Evolutionary conservation across 2,329 filamentous ascomycete species (phyloP).

Genomic region (Albophoma yamanashiensis): DNA sequence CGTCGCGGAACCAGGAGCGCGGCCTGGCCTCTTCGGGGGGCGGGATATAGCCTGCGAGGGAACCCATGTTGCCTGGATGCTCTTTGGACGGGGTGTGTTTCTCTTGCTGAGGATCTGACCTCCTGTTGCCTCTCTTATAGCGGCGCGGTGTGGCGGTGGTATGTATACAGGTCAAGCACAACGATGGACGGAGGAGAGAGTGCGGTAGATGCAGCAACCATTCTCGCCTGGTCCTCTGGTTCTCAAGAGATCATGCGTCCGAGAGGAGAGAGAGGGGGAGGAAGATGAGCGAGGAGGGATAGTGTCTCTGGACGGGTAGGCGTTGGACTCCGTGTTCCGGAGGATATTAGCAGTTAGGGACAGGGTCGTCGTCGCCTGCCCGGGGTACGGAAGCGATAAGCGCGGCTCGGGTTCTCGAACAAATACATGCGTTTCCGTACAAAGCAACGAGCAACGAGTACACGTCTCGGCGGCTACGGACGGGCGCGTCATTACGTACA

Average conservation of each 20-base stretch:
- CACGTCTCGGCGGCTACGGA: conserved; percentile 1
- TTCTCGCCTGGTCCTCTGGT: conserved; percentile 3
- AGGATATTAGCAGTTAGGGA: neutral
- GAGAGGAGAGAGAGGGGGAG: neutral
- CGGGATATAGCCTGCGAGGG: conserved; percentile 8
- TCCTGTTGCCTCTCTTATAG: neutral
- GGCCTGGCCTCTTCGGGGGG: conserved; percentile 18
- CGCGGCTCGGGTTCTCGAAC: neutral
- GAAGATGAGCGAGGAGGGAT: neutral
- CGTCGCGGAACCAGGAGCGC: conserved; percentile 38
- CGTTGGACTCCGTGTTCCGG: neutral
- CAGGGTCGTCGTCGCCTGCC: neutral
- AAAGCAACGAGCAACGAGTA: neutral
- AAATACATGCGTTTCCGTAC: neutral
- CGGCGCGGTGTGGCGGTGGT: conserved; percentile 3
- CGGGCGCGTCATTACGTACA: conserved; percentile 6
- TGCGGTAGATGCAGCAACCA: conserved; percentile 3
- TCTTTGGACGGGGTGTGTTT: neutral
- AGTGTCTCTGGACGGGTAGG: neutral
- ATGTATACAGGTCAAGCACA: conserved; percentile 1
- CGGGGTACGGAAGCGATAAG: neutral
- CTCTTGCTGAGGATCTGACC: neutral
- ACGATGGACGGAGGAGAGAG: neutral
- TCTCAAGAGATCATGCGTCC: neutral
- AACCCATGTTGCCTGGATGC: conserved; percentile 6